Conservation (phyloP, 371 early-diverging fungal species). For the Mortierella sp. region DNA sequence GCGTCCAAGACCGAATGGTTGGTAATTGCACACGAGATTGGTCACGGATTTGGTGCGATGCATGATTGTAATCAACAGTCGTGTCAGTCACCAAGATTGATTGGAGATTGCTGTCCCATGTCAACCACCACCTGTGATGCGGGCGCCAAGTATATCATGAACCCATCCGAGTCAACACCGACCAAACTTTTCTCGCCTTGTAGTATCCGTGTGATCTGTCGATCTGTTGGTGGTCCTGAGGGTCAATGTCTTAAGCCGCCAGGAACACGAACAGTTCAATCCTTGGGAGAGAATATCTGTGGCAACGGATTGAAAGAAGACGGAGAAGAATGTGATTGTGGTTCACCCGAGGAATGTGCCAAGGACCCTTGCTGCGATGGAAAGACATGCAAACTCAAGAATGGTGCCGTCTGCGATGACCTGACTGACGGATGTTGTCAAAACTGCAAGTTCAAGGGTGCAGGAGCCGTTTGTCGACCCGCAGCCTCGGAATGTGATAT, state of each 20-base stretch:
- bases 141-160: slow-evolving; percentile 80
- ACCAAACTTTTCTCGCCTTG: slow-evolving; percentile 75
- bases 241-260: slow-evolving; percentile 70
- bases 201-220: slow-evolving; percentile 78
- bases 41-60: slow-evolving; percentile 86
- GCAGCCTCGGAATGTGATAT: slow-evolving; percentile 85
- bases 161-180: slow-evolving; percentile 81
- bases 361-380: slow-evolving; percentile 86
- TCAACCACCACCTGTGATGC: slow-evolving; percentile 79
- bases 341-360: slow-evolving; percentile 74
- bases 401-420: slow-evolving; percentile 77
- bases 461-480: slow-evolving; percentile 76
- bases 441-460: slow-evolving; percentile 74
- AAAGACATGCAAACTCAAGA: slow-evolving; percentile 81
- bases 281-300: slow-evolving; percentile 81
- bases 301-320: slow-evolving; percentile 94
- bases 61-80: slow-evolving; percentile 74
- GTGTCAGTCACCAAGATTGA: slow-evolving; percentile 58
- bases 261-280: slow-evolving; percentile 44
- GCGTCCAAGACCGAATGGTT: slow-evolving; percentile 88
- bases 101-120: slow-evolving; percentile 76
- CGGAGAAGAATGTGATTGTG: slow-evolving; percentile 96
- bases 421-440: slow-evolving; percentile 85
- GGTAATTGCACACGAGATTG: slow-evolving; percentile 96
- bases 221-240: slow-evolving; percentile 55